Conservation (phyloP, 2,329 filamentous ascomycete genomes). For the Byssochlamys sp. region DNA sequence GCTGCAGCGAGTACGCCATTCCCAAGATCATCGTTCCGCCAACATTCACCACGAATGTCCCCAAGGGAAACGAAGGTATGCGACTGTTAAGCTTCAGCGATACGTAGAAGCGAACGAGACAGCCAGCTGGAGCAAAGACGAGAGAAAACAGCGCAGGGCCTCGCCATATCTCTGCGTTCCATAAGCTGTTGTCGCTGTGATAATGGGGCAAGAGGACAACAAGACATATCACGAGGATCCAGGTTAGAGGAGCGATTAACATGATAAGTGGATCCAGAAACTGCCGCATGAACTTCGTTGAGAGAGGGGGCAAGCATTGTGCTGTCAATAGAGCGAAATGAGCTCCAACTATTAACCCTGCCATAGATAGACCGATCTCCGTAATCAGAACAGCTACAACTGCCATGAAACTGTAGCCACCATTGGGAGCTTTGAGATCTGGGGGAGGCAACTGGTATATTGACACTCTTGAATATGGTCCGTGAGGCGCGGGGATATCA, state of each 20-base stretch:
- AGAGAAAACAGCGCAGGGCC: constrained; percentile 61
- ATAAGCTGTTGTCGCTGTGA: constrained; percentile 17
- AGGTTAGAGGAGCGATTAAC: constrained; percentile 57
- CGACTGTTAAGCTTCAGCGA: constrained; percentile 58
- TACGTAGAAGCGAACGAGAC: constrained; percentile 60
- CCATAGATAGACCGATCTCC: constrained; percentile 59
- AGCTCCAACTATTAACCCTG: constrained; percentile 58
- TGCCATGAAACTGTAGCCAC: constrained; percentile 70
- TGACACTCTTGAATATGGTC: constrained; percentile 30
- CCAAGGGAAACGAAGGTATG: constrained; percentile 60
- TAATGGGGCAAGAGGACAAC: constrained; percentile 55
- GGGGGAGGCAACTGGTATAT: constrained; percentile 19
- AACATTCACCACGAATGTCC: constrained; percentile 72
- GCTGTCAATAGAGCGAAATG: constrained; percentile 59
- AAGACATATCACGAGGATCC: constrained; percentile 64
- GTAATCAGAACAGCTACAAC: constrained; percentile 59
- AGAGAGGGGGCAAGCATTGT: constrained; percentile 48
- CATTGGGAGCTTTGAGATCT: constrained; percentile 44
- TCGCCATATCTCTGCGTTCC: constrained; percentile 54
- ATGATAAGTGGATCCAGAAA: constrained; percentile 53
- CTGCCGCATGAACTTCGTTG: constrained; percentile 38
- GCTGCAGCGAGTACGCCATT: constrained; percentile 67
- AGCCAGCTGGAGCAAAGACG: constrained; percentile 69
- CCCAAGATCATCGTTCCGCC: constrained; percentile 62
- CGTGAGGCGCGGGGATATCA: constrained; percentile 46